Evolutionary conservation across 2,329 filamentous ascomycete genomes (phyloP).

Genomic region (Fusarium torulosum): DNA sequence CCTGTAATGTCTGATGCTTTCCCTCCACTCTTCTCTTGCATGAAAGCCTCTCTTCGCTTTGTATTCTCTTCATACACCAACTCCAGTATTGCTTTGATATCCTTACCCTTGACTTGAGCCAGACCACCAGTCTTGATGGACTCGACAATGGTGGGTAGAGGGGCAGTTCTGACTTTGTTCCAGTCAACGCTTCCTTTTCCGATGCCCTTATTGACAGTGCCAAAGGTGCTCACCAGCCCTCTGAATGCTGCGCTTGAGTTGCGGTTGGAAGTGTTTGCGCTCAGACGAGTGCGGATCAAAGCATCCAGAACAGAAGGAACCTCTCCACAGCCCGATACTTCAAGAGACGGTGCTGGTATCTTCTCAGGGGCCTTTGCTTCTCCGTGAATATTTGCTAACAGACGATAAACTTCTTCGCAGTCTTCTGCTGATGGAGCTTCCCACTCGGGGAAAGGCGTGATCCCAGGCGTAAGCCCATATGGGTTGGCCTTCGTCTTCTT

Average conservation of each 20-base stretch:
- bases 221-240: conserved; percentile 44
- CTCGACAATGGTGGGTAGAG: conserved; percentile 63
- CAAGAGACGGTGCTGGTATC: conserved; percentile 47
- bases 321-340: conserved; percentile 48
- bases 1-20: conserved; percentile 31
- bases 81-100: conserved; percentile 47
- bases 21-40: conserved; percentile 41
- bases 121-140: conserved; percentile 69
- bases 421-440: conserved; percentile 37
- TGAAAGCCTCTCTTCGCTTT: conserved; percentile 41
- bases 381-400: conserved; percentile 44
- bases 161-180: conserved; percentile 45
- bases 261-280: conserved; percentile 46
- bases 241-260: conserved; percentile 48
- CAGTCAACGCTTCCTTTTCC: conserved; percentile 48
- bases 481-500: conserved; percentile 47
- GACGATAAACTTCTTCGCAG: conserved; percentile 43
- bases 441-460: conserved; percentile 48
- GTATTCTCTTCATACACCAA: conserved; percentile 46
- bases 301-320: conserved; percentile 47
- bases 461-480: conserved; percentile 47
- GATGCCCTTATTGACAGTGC: conserved; percentile 42
- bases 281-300: conserved; percentile 46
- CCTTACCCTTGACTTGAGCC: conserved; percentile 46
- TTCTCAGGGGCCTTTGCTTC: conserved; percentile 43